Evolutionary conservation across 75 land plant species (phyloP).

Genomic region (Azolla pinnata): DNA sequence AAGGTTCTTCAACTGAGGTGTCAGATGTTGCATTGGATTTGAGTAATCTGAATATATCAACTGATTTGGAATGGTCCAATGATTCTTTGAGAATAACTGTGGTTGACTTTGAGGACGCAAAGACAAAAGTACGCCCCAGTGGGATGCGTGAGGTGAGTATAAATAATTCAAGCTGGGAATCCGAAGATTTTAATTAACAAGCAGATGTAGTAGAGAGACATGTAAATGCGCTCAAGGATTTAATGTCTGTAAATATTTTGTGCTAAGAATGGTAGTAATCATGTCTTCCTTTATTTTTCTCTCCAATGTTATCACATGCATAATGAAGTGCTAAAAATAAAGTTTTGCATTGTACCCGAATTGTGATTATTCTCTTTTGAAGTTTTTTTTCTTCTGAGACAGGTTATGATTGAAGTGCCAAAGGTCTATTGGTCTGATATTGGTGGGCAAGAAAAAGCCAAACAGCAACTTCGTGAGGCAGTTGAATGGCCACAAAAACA

Average conservation of each 20-base stretch:
- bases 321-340: no score
- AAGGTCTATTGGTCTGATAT: conserved; percentile 91
- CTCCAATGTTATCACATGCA: no score
- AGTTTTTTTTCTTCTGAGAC: no score
- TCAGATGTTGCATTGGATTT: background rate
- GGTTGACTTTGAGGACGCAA: conserved; percentile 84
- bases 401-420: conserved; percentile 95
- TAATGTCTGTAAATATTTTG: no score
- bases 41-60: background rate
- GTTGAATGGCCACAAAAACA: conserved; percentile 94
- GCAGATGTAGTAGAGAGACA: no score
- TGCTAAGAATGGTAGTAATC: no score
- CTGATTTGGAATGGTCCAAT: background rate
- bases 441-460: conserved; percentile 82
- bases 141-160: conserved; percentile 92
- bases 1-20: background rate
- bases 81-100: conserved; percentile 21
- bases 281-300: no score
- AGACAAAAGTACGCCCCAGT: conserved; percentile 81
- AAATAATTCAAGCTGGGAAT: no score
- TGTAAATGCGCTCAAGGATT: no score
- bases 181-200: no score
- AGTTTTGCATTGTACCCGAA: no score
- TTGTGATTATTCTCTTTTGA: no score
- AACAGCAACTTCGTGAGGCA: conserved; percentile 67